Percentiles rank a stretch among this genome's conserved stretches.
Conservation (phyloP, 306 rosid species). For the Abrus precatorius region DNA sequence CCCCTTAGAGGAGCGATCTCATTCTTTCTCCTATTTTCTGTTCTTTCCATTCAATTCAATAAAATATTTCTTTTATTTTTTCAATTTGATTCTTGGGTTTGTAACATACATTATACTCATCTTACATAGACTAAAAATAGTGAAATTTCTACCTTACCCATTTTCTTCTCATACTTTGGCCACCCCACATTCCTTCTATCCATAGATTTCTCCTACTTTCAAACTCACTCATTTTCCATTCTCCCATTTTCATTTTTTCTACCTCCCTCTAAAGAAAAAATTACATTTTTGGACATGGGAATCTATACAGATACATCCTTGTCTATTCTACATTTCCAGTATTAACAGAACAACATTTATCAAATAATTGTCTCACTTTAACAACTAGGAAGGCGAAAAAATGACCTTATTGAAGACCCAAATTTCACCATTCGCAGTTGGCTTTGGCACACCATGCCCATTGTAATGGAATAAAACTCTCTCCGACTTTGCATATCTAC, state of each 20-base stretch:
- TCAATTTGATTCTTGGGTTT: too few species aligned
- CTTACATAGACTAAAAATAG: neutral
- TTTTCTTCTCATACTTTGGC: neutral
- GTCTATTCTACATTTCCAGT: conserved; percentile 10
- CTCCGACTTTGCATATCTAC: conserved; percentile 85
- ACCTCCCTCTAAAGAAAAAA: conserved; percentile 14
- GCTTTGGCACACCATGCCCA: conserved; percentile 99
- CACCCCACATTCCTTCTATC: conserved; percentile 29
- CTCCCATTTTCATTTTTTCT: conserved; percentile 33
- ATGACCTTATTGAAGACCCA: conserved; percentile 98
- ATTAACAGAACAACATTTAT: conserved; percentile 15
- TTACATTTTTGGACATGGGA: neutral
- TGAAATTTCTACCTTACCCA: conserved; percentile 7
- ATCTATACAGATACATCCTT: neutral
- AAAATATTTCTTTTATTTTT: too few species aligned
- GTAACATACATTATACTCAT: neutral
- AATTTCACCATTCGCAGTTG: conserved; percentile 96
- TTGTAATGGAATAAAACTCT: conserved; percentile 98
- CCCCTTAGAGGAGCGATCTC: too few species aligned
- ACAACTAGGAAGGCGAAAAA: conserved; percentile 31
- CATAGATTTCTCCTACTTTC: neutral
- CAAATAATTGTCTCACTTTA: conserved; percentile 12
- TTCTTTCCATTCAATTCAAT: too few species aligned
- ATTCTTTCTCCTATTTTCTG: too few species aligned
- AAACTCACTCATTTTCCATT: conserved; percentile 25